Evolutionary conservation across 2,329 filamentous ascomycete genomes (phyloP).

Genomic region (Neurospora sp.): DNA sequence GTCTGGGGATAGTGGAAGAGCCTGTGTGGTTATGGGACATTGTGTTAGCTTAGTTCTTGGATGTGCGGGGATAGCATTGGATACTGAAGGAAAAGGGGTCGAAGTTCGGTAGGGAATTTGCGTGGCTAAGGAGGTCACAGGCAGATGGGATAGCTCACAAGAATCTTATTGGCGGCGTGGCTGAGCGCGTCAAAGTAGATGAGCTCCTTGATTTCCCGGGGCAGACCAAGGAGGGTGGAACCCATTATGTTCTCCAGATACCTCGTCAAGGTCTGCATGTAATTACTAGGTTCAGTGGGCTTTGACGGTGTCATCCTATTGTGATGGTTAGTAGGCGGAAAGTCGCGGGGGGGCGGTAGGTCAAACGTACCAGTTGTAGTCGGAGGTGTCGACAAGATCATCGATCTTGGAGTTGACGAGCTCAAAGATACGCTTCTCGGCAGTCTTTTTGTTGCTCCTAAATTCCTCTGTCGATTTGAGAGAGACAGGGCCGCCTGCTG

Average conservation of each 20-base stretch:
- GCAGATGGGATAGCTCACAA: slow-evolving; percentile 41
- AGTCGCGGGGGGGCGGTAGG: background rate
- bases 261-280: slow-evolving; percentile 88
- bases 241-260: slow-evolving; percentile 97
- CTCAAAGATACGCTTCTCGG: slow-evolving; percentile 96
- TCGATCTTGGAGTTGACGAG: slow-evolving; percentile 98
- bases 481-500: slow-evolving; percentile 68
- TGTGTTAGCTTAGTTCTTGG: background rate
- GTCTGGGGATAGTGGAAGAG: slow-evolving; percentile 65
- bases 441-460: slow-evolving; percentile 82
- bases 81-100: background rate
- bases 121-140: slow-evolving; percentile 6
- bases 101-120: background rate
- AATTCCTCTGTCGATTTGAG: slow-evolving; percentile 82
- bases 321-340: slow-evolving; percentile 11
- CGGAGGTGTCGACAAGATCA: slow-evolving; percentile 90
- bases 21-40: slow-evolving; percentile 28
- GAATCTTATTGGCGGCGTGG: slow-evolving; percentile 78
- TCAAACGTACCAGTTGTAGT: slow-evolving; percentile 73
- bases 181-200: slow-evolving; percentile 96
- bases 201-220: slow-evolving; percentile 89
- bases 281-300: slow-evolving; percentile 70
- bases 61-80: background rate
- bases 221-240: slow-evolving; percentile 84
- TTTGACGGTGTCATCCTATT: slow-evolving; percentile 43